Base-by-base conservation (phyloP, 2,329 filamentous ascomycete species). In the Sclerotinia subarctica region DNA sequence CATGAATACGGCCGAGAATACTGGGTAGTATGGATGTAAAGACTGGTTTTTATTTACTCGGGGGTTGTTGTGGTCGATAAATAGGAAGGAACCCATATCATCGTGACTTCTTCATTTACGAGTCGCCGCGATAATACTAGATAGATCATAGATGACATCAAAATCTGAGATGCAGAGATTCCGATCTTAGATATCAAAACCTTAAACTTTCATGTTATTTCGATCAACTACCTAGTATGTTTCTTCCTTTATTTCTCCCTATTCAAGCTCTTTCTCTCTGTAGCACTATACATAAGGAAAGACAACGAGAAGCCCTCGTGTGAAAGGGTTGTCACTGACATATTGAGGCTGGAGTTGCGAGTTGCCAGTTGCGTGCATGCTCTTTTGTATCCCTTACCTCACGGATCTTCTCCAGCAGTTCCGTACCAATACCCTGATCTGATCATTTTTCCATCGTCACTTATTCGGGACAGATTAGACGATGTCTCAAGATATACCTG, bases 401-500 rank as follows among this genome's bases (percentile, higher is more conserved):
- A 46, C 46, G 46, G 59, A 51, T 51, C 59, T 42, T 51, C 58
- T 51, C 59, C 29, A 26, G 46, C 46, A 26, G n/a, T 21, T 46
- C 46, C 59, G 38, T 51, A 26, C 54, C 21, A 17, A 51, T 51
- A 51, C 5, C n/a, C 32, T 17, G 8, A 13, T n/a, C 32, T n/a
- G 10, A 63, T 57, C 54, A 24, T 26, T 26, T 8, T 44, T 58
- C n/a, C 0, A 32, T 57, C 24, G 26, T 42, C 17, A 57, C 15
- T 26, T 0, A 58, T 51, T 63, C 51, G 59, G 46, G 59, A 3
- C 13, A 17, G 38, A 42, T 42, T 15, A 38, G 19, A 17, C 35
- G 21, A 62, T 62, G 59, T 62, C 46, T 62, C 46, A 62, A 26
- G 58, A 59, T 44, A 59, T 44, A 29, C 56, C 38, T 44, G 56